Evolutionary conservation across 108 stramenopile species (phyloP), one percentile per base, ranked within the genome.

Genomic region (Cyclotella atomus): DNA sequence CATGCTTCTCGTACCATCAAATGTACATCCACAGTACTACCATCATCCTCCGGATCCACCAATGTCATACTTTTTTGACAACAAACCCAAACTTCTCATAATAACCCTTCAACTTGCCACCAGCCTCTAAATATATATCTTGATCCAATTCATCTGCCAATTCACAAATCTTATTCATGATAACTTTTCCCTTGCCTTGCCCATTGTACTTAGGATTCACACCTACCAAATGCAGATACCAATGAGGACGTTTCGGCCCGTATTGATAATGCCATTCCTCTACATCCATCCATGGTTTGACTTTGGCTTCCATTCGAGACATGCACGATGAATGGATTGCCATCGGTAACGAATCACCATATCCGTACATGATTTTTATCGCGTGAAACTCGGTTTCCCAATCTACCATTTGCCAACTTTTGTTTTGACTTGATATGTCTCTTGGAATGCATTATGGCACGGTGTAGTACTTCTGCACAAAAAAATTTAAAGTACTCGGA

Each of bases 11-110:
- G 9, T n/a, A 49, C 47, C 47, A 49, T 49, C n/a, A 49, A 49
- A 19, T 49, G 47, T 9, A 49, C 47, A n/a, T 49, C 47, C n/a
- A 49, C n/a, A 4, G 10, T 49, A 4, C 47, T 49, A 17, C 16
- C 9, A n/a, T 4, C 4, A n/a, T 49, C 47, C 10, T 49, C n/a
- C n/a, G 47, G 47, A 19, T 49, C 47, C 4, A 49, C 47, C 47
- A 49, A 49, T n/a, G 47, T 49, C n/a, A 17, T 17, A n/a, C 9
- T n/a, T 17, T n/a, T 19, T 49, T 49, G 16, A 49, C 47, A 10
- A 49, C 47, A 49, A 49, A 49, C 4, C 47, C 47, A 49, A n/a
- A 49, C n/a, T n/a, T 49, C n/a, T 49, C 47, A 49, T 49, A 49
- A 17, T n/a, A 49, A 49, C 47, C n/a, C n/a, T 49, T 49, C 47